phyloP scores from a whole-genome alignment of 2,329 filamentous ascomycete genomes.

The Beauveria pseudobassiana region DNA sequence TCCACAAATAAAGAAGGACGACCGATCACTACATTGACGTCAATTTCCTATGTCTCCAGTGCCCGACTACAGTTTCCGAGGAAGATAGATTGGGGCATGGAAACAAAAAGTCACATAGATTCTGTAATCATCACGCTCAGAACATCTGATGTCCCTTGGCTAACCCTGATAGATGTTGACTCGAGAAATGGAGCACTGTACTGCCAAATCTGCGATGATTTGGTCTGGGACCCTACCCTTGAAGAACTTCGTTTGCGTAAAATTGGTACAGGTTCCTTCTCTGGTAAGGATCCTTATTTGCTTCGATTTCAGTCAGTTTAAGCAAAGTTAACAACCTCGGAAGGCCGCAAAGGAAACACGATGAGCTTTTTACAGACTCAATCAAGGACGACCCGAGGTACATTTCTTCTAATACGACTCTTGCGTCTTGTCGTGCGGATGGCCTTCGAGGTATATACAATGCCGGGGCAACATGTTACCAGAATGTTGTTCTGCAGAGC shows the following conservation, averaged over 20 bases:
- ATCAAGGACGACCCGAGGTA: slow-evolving; percentile 67
- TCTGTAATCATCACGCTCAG: slow-evolving; percentile 45
- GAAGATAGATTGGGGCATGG: slow-evolving; percentile 62
- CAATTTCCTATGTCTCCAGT: slow-evolving; percentile 68
- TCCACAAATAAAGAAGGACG: slow-evolving; percentile 50
- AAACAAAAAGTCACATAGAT: slow-evolving; percentile 61
- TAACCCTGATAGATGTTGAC: slow-evolving; percentile 57
- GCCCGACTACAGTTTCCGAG: slow-evolving; percentile 59
- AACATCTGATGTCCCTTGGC: slow-evolving; percentile 14
- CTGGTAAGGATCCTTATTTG: slow-evolving; percentile 40
- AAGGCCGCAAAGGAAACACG: slow-evolving; percentile 68
- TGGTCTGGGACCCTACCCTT: slow-evolving; percentile 74
- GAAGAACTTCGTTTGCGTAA: slow-evolving; percentile 68
- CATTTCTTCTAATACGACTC: slow-evolving; percentile 69
- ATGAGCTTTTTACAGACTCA: slow-evolving; percentile 59
- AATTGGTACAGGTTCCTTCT: slow-evolving; percentile 58
- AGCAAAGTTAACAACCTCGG: slow-evolving; percentile 5
- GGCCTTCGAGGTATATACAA: slow-evolving; percentile 92
- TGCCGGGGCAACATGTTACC: slow-evolving; percentile 96
- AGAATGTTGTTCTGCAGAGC: slow-evolving; percentile 91
- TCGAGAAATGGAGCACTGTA: slow-evolving; percentile 68
- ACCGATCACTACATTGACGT: slow-evolving; percentile 53
- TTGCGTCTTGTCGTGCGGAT: slow-evolving; percentile 75
- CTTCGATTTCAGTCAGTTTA: neutral
- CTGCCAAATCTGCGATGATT: slow-evolving; percentile 75